Percentiles rank a stretch among this genome's conserved stretches.
phyloP scores from a whole-genome alignment of 139 green algal species.

The Chlorella sp. region DNA sequence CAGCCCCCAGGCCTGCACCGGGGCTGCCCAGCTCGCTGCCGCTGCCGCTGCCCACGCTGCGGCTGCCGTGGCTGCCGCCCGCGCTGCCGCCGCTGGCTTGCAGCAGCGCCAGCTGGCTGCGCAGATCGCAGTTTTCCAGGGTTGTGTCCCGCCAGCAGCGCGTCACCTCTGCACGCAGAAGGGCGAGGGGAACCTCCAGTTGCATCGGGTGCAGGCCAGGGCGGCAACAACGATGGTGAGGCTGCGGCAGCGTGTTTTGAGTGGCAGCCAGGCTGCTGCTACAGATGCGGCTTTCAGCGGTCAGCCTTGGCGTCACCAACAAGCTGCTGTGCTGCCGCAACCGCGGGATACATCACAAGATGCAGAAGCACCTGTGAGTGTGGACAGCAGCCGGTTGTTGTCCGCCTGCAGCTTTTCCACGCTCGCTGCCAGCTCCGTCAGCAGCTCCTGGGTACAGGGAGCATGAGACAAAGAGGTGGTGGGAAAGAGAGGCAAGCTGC shows the following conservation, averaged over 20 bases:
- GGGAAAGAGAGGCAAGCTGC: no score
- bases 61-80: slow-evolving; percentile 4
- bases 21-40: slow-evolving; percentile 23
- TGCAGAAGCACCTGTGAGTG: not conserved
- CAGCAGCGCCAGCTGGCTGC: slow-evolving; percentile 4
- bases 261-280: not conserved
- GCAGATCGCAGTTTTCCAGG: slow-evolving; percentile 18
- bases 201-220: no score
- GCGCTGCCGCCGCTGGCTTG: not conserved
- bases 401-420: slow-evolving; percentile 16
- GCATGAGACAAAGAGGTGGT: not conserved
- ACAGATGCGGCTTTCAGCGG: no score
- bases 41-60: not conserved
- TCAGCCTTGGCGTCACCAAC: no score
- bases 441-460: slow-evolving; percentile 17
- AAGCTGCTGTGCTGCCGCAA: no score
- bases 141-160: slow-evolving; percentile 5
- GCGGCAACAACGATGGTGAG: not conserved
- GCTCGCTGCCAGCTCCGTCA: slow-evolving; percentile 2
- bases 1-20: not conserved
- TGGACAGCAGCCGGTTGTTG: slow-evolving; percentile 18
- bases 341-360: not conserved
- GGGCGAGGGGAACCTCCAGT: not conserved
- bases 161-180: slow-evolving; percentile 2
- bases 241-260: not conserved